Evolutionary conservation across 352 stramenopile genomes (phyloP), one percentile per base, ranked within the genome.

Genomic region (Phytophthora boehmeriae): DNA sequence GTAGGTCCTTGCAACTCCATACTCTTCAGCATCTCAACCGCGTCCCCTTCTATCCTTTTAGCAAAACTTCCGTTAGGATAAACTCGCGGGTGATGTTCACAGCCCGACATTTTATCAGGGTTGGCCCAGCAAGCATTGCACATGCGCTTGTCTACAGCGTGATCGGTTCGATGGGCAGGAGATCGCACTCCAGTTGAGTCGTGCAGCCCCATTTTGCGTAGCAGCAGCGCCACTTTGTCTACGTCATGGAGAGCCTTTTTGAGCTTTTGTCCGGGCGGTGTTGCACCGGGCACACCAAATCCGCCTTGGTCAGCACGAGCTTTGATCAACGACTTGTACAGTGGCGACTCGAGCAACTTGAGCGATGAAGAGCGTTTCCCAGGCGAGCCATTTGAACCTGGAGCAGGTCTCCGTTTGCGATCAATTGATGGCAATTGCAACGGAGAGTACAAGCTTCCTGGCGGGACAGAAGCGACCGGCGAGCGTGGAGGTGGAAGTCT

Each of bases 81-180:
- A 14, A 84, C 63, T 13, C 73, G 76, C 9, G 66, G 60, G 58
- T 88, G 72, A 54, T 88, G 80, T 39, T 90, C 82, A 41, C 86
- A 93, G 23, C 76, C 76, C 22, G 81, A 92, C 53, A 66, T 34
- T 34, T 84, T 89, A 41, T 75, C 75, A 0, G 86, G 76, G 34
- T 71, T 61, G 9, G 80, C 66, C 86, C 86, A 95, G 48, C 86
- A 95, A 0, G 86, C 83, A 43, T 91, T 76, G 72, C 86, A 95
- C 86, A 93, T 92, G 23, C 83, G 81, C 23, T 78, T 85, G 59
- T 95, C 83, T 4, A 89, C 80, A 4, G 71, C 77, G 55, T 94
- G 86, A 47, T 92, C 81, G 0, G 78, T 49, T 23, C 77, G 69
- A 36, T 76, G 63, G n/a, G 66, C 66, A 6, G 71, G 60, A 20